phyloP scores from a whole-genome alignment of 176 grass and related monocot genomes.

The Triticum urartu region DNA sequence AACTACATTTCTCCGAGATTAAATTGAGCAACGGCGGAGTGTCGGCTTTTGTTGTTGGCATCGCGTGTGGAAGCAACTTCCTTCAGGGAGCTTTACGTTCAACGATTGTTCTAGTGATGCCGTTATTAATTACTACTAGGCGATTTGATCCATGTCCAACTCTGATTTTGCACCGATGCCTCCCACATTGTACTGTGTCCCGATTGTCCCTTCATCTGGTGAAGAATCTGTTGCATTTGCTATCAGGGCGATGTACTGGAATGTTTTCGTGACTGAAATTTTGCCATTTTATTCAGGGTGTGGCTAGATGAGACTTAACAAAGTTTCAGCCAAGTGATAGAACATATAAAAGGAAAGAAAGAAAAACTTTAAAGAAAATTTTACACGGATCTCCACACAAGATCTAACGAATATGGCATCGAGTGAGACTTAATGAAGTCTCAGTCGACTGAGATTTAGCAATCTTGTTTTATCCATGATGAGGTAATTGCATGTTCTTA shows the following conservation, averaged over 20 bases:
- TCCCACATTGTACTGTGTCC: not conserved
- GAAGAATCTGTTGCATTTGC: not conserved
- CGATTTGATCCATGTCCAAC: not conserved
- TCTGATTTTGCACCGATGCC: not conserved
- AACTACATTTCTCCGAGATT: not conserved
- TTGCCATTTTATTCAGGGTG: not conserved
- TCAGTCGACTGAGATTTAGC: too few relatives aligned
- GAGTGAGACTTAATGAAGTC: too few relatives aligned
- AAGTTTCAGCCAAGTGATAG: too few relatives aligned
- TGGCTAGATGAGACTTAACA: too few relatives aligned
- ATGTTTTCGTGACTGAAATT: not conserved
- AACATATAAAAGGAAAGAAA: too few relatives aligned
- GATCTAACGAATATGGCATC: too few relatives aligned
- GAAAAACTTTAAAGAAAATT: too few relatives aligned
- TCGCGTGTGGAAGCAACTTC: conserved; percentile 1
- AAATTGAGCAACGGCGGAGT: not conserved
- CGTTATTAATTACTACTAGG: not conserved
- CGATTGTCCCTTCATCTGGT: not conserved
- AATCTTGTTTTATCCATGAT: not conserved
- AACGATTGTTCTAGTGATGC: not conserved
- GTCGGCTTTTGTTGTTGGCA: not conserved
- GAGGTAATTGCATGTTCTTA: not conserved
- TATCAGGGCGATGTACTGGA: not conserved
- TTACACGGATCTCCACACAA: too few relatives aligned
- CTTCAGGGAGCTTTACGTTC: not conserved